A percentile compares a stretch with the other conserved stretches of the same genome.
Evolutionary conservation across 164 flowering plant species (phyloP).

Genomic region (Platanus orientalis): DNA sequence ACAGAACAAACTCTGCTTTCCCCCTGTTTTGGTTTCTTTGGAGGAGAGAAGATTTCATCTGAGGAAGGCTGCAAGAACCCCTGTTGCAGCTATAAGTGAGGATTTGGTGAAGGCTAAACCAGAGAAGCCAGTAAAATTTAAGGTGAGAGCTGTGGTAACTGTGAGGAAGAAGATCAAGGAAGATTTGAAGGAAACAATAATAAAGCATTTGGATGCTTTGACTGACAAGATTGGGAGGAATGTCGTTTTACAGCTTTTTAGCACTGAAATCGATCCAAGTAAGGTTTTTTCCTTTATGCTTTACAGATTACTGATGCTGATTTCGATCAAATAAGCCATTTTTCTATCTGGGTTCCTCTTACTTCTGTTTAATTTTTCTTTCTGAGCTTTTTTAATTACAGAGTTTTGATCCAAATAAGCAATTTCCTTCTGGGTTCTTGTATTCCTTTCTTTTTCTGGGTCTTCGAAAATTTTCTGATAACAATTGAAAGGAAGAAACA

Average conservation of each 20-base stretch:
- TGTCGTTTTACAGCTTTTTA: constrained; percentile 67
- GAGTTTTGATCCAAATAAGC: constrained; percentile 1
- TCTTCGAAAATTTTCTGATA: too few relatives aligned
- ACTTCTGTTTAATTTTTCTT: not conserved
- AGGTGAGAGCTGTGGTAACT: constrained; percentile 80
- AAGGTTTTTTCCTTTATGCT: constrained; percentile 21
- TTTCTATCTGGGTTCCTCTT: not conserved
- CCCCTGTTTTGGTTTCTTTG: constrained; percentile 16
- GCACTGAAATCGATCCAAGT: constrained; percentile 81
- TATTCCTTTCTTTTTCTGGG: not conserved
- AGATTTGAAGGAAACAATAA: constrained; percentile 64
- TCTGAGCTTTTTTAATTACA: not conserved
- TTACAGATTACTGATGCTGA: not conserved
- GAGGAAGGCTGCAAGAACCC: constrained; percentile 19
- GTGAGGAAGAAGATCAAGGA: constrained; percentile 81
- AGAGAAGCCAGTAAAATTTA: constrained; percentile 59
- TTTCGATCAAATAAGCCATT: not conserved
- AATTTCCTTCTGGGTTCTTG: not conserved
- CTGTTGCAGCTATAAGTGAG: constrained; percentile 67
- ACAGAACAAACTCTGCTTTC: constrained; percentile 24
- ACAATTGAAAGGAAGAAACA: too few relatives aligned
- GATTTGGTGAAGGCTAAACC: constrained; percentile 39
- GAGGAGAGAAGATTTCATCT: constrained; percentile 14
- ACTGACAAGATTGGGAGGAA: constrained; percentile 78
- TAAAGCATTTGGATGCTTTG: constrained; percentile 67